phyloP scores from a whole-genome alignment of 768 basidiomycete species.

The Suillus ampliporus region DNA sequence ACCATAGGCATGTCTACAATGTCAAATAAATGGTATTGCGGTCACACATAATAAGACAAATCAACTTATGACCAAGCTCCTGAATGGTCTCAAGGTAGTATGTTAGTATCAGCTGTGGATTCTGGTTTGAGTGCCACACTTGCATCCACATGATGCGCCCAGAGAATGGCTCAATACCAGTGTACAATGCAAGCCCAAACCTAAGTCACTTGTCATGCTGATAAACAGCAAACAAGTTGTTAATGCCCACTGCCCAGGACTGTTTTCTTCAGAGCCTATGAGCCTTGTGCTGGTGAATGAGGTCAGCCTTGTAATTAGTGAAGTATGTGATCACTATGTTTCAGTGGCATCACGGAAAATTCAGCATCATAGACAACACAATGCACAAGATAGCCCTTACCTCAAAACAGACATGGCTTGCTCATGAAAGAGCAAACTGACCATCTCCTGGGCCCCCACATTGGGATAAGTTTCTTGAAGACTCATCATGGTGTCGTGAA shows the following conservation, averaged over 20 bases:
- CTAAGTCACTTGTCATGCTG: slow-evolving; percentile 55
- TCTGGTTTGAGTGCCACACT: slow-evolving; percentile 34
- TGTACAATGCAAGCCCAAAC: slow-evolving; percentile 42
- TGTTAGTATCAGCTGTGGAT: slow-evolving; percentile 23
- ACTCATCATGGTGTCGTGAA: slow-evolving; percentile 20
- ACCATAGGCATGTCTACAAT: slow-evolving; percentile 41
- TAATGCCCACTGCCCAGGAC: slow-evolving; percentile 49
- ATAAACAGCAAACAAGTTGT: slow-evolving; percentile 43
- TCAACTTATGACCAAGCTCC: slow-evolving; percentile 24
- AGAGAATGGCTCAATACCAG: slow-evolving; percentile 24
- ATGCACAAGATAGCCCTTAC: slow-evolving; percentile 19
- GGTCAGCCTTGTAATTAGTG: slow-evolving; percentile 19
- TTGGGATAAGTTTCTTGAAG: slow-evolving; percentile 30
- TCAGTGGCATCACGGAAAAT: background rate
- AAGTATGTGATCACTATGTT: slow-evolving; percentile 9
- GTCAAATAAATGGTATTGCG: background rate
- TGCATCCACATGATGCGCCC: slow-evolving; percentile 28
- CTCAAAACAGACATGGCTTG: slow-evolving; percentile 28
- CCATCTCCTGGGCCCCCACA: slow-evolving; percentile 34
- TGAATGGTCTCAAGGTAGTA: slow-evolving; percentile 25
- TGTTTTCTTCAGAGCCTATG: slow-evolving; percentile 30
- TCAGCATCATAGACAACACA: background rate
- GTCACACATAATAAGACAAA: slow-evolving; percentile 11
- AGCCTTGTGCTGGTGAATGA: slow-evolving; percentile 22
- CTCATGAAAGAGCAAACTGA: slow-evolving; percentile 28